Conservation (phyloP, 208 protist species). For the Angomonas desouzai region DNA sequence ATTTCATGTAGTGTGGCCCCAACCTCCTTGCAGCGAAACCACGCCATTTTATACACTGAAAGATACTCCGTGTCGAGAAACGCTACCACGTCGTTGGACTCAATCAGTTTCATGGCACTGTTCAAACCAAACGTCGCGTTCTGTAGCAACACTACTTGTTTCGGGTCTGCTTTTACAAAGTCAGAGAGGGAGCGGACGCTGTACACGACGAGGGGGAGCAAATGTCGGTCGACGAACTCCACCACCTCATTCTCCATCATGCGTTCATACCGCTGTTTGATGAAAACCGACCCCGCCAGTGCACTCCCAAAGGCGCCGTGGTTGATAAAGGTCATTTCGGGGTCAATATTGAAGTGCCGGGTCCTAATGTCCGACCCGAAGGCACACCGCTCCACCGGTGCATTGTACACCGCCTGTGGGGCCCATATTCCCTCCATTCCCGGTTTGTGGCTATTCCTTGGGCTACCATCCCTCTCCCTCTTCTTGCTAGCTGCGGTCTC, state of each 20-base stretch:
- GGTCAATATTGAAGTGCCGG: slow-evolving; percentile 66
- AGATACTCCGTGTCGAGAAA: slow-evolving; percentile 85
- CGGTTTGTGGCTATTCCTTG: slow-evolving; percentile 3
- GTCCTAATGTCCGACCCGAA: slow-evolving; percentile 49
- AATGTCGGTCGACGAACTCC: slow-evolving; percentile 80
- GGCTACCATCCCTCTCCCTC: neutral
- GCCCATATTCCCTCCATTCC: slow-evolving; percentile 12
- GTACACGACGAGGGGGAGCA: slow-evolving; percentile 82
- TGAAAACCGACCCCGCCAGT: slow-evolving; percentile 50
- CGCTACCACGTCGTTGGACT: slow-evolving; percentile 64
- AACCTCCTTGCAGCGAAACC: slow-evolving; percentile 73
- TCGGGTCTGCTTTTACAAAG: slow-evolving; percentile 67
- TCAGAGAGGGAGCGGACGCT: slow-evolving; percentile 61
- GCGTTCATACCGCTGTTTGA: slow-evolving; percentile 74
- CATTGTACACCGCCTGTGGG: slow-evolving; percentile 3
- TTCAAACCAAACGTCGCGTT: slow-evolving; percentile 90
- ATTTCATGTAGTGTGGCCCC: slow-evolving; percentile 65
- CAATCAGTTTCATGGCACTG: slow-evolving; percentile 74
- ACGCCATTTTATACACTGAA: slow-evolving; percentile 90
- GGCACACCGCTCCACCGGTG: slow-evolving; percentile 14
- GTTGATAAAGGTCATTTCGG: slow-evolving; percentile 84
- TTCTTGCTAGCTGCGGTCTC: neutral
- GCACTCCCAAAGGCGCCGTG: slow-evolving; percentile 91
- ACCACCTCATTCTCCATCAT: slow-evolving; percentile 82
- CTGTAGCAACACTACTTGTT: slow-evolving; percentile 82